Evolutionary conservation across 225 moss, liverwort and hornwort genomes (phyloP), one percentile per base, ranked within the genome.

Genomic region (Straminergon stramineum): DNA sequence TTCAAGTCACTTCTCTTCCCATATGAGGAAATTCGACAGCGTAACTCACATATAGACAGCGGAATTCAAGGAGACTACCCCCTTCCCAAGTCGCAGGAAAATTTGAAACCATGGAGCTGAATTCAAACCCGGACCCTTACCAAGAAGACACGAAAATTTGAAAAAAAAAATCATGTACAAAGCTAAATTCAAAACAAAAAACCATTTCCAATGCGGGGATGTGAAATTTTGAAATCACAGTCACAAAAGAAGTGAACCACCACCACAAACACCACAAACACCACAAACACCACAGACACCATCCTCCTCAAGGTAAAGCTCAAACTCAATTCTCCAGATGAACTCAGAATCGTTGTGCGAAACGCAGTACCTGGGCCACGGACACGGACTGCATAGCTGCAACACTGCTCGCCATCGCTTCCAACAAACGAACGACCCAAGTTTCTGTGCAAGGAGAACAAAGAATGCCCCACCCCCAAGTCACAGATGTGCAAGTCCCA

Each of bases 321-420:
- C 65, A 67, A 82, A 67, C 48, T 53, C 13, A 28, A 52, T 67
- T n/a, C 34, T 27, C 4, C 66, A 12, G 5, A 6, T 5, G 13
- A 16, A 17, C 17, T 37, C 52, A 8, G 52, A 53, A 37, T 37
- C 52, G 58, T 11, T n/a, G 69, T 37, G 41, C 60, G 8, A 26
- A n/a, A 79, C 35, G 30, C 5, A 13, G 7, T 85, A 93, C 96
- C 92, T 96, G 95, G 56, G 92, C 91, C 66, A 93, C 82, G 41
- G 93, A 89, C 48, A 90, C 91, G 18, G 93, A 89, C 87, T 90
- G 92, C 94, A 95, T 93, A 41, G 89, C 92, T 74, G 94, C 91
- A 69, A 95, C 86, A 78, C 92, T 91, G 90, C 87, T 87, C 56
- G 94, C 93, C 94, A 95, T 95, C 39, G 60, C 78, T 65, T 39